Evolutionary conservation across 768 basidiomycete genomes (phyloP).

Genomic region (Xerocomus spinulosus): DNA sequence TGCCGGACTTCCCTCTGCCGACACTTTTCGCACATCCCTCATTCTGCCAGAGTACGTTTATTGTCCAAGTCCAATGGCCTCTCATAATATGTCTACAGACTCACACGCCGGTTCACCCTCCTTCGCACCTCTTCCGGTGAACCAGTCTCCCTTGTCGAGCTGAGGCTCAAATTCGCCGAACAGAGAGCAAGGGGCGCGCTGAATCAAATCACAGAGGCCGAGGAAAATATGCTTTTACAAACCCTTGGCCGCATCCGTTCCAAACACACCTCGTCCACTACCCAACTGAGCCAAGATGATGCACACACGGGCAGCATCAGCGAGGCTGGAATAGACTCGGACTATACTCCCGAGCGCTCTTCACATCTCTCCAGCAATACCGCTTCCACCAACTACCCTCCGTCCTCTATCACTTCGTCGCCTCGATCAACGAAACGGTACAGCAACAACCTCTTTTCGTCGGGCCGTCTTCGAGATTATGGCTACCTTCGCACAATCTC

Average conservation of each 20-base stretch:
- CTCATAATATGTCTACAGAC: constrained; percentile 41
- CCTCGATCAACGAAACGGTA: constrained; percentile 60
- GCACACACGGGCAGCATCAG: constrained; percentile 11
- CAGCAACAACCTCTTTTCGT: constrained; percentile 85
- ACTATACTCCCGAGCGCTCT: constrained; percentile 30
- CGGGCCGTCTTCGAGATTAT: constrained; percentile 74
- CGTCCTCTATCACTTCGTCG: constrained; percentile 40
- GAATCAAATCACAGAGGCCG: constrained; percentile 72
- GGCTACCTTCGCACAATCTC: constrained; percentile 59
- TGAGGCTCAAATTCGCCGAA: constrained; percentile 65
- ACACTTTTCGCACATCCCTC: constrained; percentile 82
- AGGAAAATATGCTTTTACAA: constrained; percentile 81
- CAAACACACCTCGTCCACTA: constrained; percentile 25
- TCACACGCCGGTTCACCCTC: constrained; percentile 78
- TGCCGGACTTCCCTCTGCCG: constrained; percentile 58
- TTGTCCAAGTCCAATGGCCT: constrained; percentile 5
- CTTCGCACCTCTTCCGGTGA: constrained; percentile 66
- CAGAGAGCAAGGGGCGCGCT: constrained; percentile 67
- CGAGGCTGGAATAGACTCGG: constrained; percentile 25
- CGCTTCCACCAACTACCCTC: constrained; percentile 33
- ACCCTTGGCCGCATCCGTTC: constrained; percentile 54
- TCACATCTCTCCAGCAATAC: constrained; percentile 36
- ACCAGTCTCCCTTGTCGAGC: constrained; percentile 58
- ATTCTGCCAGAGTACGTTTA: constrained; percentile 77
- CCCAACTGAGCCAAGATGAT: constrained; percentile 16